A percentile compares a stretch with the other conserved stretches of the same genome.
phyloP scores from a whole-genome alignment of 2,329 filamentous ascomycete genomes.

The Mycosphaerella sp. region DNA sequence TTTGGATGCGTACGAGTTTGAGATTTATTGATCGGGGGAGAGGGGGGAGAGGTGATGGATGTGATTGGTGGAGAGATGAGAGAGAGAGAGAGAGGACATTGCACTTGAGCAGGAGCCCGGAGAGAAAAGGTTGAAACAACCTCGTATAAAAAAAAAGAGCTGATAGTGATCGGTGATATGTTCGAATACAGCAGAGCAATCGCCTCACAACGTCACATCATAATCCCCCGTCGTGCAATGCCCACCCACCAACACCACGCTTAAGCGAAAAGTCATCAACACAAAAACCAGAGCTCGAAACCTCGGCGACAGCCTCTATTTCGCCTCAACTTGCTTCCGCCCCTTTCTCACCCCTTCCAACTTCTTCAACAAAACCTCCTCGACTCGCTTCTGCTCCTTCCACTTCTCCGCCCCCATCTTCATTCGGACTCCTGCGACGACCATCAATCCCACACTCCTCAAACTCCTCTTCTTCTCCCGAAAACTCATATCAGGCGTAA shows the following conservation, averaged over 20 bases:
- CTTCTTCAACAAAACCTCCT: constrained; percentile 42
- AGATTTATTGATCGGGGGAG: constrained; percentile 30
- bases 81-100: too few species aligned
- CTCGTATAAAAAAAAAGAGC: too few species aligned
- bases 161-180: too few species aligned
- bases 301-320: background rate
- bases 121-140: too few species aligned
- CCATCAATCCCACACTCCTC: constrained; percentile 43
- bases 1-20: constrained; percentile 39
- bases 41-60: too few species aligned
- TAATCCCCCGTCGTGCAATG: background rate
- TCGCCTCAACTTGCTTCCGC: background rate
- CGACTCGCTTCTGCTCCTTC: constrained; percentile 46
- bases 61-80: too few species aligned
- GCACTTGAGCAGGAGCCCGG: too few species aligned
- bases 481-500: constrained; percentile 49
- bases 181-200: too few species aligned
- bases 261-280: background rate
- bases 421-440: constrained; percentile 49
- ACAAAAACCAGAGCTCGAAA: background rate
- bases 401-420: constrained; percentile 44
- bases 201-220: too few species aligned
- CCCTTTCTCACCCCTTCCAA: constrained; percentile 40
- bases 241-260: constrained; percentile 4
- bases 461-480: constrained; percentile 43